A percentile compares a stretch with the other conserved stretches of the same genome.
Conservation (phyloP, 768 basidiomycete genomes). For the Pholiota molesta region DNA sequence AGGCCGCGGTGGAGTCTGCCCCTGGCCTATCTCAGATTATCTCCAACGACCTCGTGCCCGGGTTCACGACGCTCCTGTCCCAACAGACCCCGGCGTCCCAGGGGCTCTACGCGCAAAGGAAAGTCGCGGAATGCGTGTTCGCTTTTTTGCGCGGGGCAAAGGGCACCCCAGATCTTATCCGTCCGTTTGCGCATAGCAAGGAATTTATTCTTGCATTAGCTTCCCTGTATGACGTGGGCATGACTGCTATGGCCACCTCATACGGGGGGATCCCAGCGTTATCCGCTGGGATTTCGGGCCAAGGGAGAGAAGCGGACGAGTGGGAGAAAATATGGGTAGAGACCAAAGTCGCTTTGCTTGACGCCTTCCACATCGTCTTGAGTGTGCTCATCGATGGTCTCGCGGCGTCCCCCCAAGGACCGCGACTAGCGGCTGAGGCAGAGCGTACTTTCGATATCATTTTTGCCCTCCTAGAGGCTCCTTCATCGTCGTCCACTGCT, state of each 20-base stretch:
- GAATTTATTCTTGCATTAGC: slow-evolving; percentile 61
- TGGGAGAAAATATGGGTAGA: slow-evolving; percentile 76
- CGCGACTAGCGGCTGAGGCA: slow-evolving; percentile 45
- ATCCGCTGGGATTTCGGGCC: slow-evolving; percentile 23
- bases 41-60: slow-evolving; percentile 53
- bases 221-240: slow-evolving; percentile 59
- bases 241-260: slow-evolving; percentile 54
- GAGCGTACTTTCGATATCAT: slow-evolving; percentile 61
- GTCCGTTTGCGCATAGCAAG: slow-evolving; percentile 54
- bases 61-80: slow-evolving; percentile 55
- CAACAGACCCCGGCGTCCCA: slow-evolving; percentile 36
- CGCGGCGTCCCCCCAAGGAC: slow-evolving; percentile 40
- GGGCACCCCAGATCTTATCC: slow-evolving; percentile 47
- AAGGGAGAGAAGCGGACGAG: slow-evolving; percentile 47
- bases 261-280: slow-evolving; percentile 59
- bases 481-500: slow-evolving; percentile 33
- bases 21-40: slow-evolving; percentile 36
- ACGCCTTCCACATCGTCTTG: slow-evolving; percentile 66
- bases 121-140: slow-evolving; percentile 58
- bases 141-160: slow-evolving; percentile 53
- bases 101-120: slow-evolving; percentile 68
- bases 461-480: slow-evolving; percentile 58
- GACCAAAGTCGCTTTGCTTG: slow-evolving; percentile 73
- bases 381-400: slow-evolving; percentile 52
- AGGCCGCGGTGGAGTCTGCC: slow-evolving; percentile 37